These are phyloP conservation scores for Wickerhamomyces sydowiorum DNA, from an alignment of 805 yeast species.

Conservation along the genomic window DNA sequence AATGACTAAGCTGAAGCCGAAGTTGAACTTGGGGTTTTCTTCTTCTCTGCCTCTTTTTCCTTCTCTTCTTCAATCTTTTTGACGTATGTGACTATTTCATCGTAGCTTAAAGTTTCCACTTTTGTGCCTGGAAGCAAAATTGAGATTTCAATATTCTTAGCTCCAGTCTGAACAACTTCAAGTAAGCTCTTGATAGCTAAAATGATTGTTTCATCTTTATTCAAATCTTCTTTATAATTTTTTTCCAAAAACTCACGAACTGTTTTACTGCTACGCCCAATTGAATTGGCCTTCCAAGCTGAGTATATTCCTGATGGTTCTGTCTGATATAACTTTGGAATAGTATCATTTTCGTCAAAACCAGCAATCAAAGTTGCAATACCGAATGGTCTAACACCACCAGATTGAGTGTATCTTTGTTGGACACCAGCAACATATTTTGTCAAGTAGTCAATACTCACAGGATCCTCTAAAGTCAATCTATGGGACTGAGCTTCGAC, in stretches of 20 bases:
- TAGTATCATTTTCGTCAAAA: conserved; percentile 77
- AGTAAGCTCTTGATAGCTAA: conserved; percentile 81
- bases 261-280: conserved; percentile 91
- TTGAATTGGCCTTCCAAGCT: conserved; percentile 97
- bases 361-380: conserved; percentile 94
- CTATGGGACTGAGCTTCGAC: conserved; percentile 95
- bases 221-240: conserved; percentile 58
- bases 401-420: conserved; percentile 94
- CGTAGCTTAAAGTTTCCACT: conserved; percentile 56
- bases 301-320: conserved; percentile 97
- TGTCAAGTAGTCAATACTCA: conserved; percentile 84
- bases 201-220: conserved; percentile 66
- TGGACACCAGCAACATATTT: conserved; percentile 97
- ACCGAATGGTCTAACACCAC: conserved; percentile 98
- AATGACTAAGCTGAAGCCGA: not conserved
- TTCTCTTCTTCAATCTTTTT: conserved; percentile 84
- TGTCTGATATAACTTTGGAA: conserved; percentile 85
- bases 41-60: conserved; percentile 75
- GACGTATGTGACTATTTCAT: conserved; percentile 69
- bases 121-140: conserved; percentile 68
- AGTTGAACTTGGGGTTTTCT: conserved; percentile 34
- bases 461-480: conserved; percentile 92
- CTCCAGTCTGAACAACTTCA: conserved; percentile 98
- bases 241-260: conserved; percentile 94
- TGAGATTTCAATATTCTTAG: conserved; percentile 90